Percentiles rank a stretch among this genome's conserved stretches.
Evolutionary conservation across 2,329 filamentous ascomycete genomes (phyloP).

Genomic region (Colletotrichum acutatum): DNA sequence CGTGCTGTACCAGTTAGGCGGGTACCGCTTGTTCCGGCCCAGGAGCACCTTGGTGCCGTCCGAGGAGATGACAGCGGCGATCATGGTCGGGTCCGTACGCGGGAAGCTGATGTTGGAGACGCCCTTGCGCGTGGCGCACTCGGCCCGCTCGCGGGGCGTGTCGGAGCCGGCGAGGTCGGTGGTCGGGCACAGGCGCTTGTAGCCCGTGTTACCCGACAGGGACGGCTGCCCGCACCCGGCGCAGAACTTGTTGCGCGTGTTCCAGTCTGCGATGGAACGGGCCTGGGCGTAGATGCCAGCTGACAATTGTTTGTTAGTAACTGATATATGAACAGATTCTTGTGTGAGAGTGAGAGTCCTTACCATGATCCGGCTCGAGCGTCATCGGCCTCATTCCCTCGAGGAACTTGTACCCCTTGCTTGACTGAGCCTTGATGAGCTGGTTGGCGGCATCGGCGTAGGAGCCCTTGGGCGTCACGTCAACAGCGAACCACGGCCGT

Average conservation of each 20-base stretch:
- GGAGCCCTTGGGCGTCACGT: slow-evolving; percentile 79
- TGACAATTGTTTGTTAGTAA: slow-evolving; percentile 47
- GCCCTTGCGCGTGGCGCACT: slow-evolving; percentile 84
- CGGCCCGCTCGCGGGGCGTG: slow-evolving; percentile 64
- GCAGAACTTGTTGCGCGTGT: slow-evolving; percentile 91
- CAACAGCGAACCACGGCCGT: slow-evolving; percentile 87
- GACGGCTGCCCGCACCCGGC: slow-evolving; percentile 88
- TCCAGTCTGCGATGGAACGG: slow-evolving; percentile 92
- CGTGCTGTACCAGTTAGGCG: slow-evolving; percentile 86
- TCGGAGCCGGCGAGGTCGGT: slow-evolving; percentile 67
- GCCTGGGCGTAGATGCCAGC: slow-evolving; percentile 93
- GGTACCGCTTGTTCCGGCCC: slow-evolving; percentile 86
- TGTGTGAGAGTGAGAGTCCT: slow-evolving; percentile 30
- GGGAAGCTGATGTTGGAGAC: slow-evolving; percentile 94
- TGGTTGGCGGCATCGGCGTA: slow-evolving; percentile 70
- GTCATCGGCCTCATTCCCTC: slow-evolving; percentile 72
- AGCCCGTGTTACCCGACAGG: slow-evolving; percentile 80
- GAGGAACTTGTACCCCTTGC: slow-evolving; percentile 72
- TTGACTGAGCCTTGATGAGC: slow-evolving; percentile 54
- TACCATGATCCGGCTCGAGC: slow-evolving; percentile 71
- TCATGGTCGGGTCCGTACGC: slow-evolving; percentile 92
- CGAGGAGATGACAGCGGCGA: slow-evolving; percentile 88
- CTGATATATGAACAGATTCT: too few relatives aligned
- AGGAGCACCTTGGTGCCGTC: slow-evolving; percentile 84
- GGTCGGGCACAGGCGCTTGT: slow-evolving; percentile 82